A percentile compares a stretch with the other conserved stretches of the same genome.
Evolutionary conservation across 1,139 yeast species (phyloP).

Genomic region (Yamadazyma spencermartinsiae): DNA sequence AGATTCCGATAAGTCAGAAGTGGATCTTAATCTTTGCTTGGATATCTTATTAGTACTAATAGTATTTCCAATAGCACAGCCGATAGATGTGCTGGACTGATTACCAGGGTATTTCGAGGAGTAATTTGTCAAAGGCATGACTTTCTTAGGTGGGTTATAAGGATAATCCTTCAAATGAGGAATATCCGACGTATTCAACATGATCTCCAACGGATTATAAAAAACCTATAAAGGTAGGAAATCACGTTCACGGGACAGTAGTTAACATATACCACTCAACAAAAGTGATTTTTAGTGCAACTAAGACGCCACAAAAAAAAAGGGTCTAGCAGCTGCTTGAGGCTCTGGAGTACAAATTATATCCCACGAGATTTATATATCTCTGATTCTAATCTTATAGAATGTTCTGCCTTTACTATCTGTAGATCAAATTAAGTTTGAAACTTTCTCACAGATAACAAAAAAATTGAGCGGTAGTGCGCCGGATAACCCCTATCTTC

Average conservation of each 20-base stretch:
- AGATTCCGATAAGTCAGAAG: slow-evolving; percentile 10
- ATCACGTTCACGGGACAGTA: neutral
- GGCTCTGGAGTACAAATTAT: too few species aligned
- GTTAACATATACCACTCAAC: too few species aligned
- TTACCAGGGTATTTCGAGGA: neutral
- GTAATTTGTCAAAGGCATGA: slow-evolving; percentile 8
- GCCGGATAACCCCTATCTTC: neutral
- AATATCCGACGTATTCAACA: slow-evolving; percentile 3
- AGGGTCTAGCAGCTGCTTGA: too few species aligned
- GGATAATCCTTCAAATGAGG: slow-evolving; percentile 12
- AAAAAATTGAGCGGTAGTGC: neutral
- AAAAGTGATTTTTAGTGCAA: too few species aligned
- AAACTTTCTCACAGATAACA: neutral
- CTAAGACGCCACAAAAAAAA: too few species aligned
- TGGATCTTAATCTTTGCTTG: slow-evolving; percentile 6
- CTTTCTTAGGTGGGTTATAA: slow-evolving; percentile 10
- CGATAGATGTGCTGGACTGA: neutral
- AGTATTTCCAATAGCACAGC: slow-evolving; percentile 2
- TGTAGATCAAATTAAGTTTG: neutral
- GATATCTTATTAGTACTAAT: neutral
- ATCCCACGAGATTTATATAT: too few species aligned
- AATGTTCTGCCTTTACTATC: neutral
- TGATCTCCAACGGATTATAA: neutral
- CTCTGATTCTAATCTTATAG: neutral
- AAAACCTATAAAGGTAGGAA: neutral